Evolutionary conservation across 2,329 filamentous ascomycete genomes (phyloP), one percentile per base, ranked within the genome.

Genomic region (Tolypocladium sp.): DNA sequence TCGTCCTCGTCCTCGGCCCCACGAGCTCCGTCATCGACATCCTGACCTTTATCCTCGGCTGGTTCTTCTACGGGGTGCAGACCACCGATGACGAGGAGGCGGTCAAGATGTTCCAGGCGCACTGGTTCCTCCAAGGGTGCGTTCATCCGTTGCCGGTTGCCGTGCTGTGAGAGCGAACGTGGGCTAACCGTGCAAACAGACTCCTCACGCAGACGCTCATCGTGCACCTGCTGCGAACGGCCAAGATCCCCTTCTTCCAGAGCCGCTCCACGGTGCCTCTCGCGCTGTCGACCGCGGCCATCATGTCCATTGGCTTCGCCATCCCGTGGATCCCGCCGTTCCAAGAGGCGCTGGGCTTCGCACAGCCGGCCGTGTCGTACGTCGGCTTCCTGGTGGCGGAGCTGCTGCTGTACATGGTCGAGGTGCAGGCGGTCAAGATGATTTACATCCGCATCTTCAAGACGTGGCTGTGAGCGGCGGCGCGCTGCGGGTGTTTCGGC

Each of bases 131-230:
- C 1, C 66, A 69, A 33, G 66, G 67, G 57, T 64, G 35, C 55
- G 59, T 60, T 17, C 20, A 9, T 25, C 15, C n/a, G 8, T 33
- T n/a, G 27, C 6, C 8, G 2, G 17, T 20, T 4, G 27, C 6
- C 3, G 1, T 20, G 46, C 6, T 2, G 1, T 20, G 46, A 20
- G 27, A n/a, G 25, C 3, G 9, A 33, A 20, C 1, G 7, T 2
- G 15, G 46, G 27, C 46, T 52, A 35, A 52, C 30, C 9, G 17
- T 2, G 13, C 13, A 12, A 17, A 40, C 22, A 64, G 63, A 4
- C 65, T 69, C 22, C 61, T 69, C 20, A 69, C 67, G 20, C 67
- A 69, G 56, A 69, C 67, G 10, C 63, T 69, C n/a, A 69, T 69
- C 40, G 67, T 69, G 27, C 67, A 69, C 41, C 41, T 69, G 35